A percentile compares a stretch with the other conserved stretches of the same genome.
These are phyloP conservation scores for Backusella tuberculispora DNA, from an alignment of 192 early-diverging fungal species.

Conservation along the genomic window DNA sequence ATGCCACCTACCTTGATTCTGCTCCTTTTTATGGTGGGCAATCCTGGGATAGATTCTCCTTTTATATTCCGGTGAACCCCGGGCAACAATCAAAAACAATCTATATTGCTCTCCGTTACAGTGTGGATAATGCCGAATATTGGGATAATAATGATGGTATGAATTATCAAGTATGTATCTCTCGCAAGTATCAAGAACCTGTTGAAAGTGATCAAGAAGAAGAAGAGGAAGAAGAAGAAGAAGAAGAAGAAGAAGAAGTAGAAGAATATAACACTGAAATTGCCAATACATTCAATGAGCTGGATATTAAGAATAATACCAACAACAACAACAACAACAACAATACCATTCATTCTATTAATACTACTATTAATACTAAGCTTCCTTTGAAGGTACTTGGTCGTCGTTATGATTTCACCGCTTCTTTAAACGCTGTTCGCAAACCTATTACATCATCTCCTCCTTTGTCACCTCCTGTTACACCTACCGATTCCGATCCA, in stretches of 20 bases:
- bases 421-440: constrained; percentile 41
- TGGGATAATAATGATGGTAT: constrained; percentile 95
- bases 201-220: not conserved
- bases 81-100: constrained; percentile 41
- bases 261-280: not conserved
- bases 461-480: constrained; percentile 4
- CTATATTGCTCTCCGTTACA: constrained; percentile 69
- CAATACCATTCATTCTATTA: not conserved
- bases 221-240: not conserved
- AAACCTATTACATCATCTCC: constrained; percentile 18
- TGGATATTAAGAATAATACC: not conserved
- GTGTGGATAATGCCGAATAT: constrained; percentile 69
- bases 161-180: constrained; percentile 72
- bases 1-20: constrained; percentile 65
- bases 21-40: constrained; percentile 51
- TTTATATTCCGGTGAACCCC: constrained; percentile 61
- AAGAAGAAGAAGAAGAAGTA: not conserved
- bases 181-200: not conserved
- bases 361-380: not conserved
- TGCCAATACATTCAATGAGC: not conserved
- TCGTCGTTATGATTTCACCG: constrained; percentile 45
- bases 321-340: not conserved
- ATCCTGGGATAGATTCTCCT: constrained; percentile 74
- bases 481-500: not conserved
- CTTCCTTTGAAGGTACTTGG: constrained; percentile 26